Base-by-base conservation (phyloP, 1,284 basidiomycete species). In the Cutaneotrichosporon cyanovorans region DNA sequence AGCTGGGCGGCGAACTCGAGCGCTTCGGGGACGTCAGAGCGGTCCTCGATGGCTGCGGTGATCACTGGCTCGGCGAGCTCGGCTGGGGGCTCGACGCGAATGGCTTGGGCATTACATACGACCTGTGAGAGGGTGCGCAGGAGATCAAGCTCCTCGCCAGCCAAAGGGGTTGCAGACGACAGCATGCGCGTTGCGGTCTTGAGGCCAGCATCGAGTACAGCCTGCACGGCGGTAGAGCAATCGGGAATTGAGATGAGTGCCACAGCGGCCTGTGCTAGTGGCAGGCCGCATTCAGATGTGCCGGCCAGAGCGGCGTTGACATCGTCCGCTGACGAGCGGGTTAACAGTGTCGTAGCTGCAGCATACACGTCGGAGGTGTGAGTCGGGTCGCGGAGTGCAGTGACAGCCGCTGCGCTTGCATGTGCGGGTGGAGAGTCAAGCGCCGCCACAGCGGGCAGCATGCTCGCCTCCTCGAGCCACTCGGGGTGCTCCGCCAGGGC, bases 61-160 rank as follows among this genome's bases (percentile, higher is more conserved):
- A 93, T 61, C 20, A 89, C 71, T 0, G 87, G 83, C 51, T 96
- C 91, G 0, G 80, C 81, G 7, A 84, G 67, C 55, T 83, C 78
- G 1, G 76, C 56, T 53, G 82, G 83, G 31, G 81, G 67, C 36
- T 60, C 60, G 10, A 59, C 37, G 15, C 53, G 54, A 9, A 47
- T 36, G 8, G 18, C 9, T 5, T 40, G 35, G 12, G 20, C 45
- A 2, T 16, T 18, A 12, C 38, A 22, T n/a, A 51, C 39, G 4
- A 51, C 39, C 12, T 44, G 30, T 16, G 38, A 39, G 15, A 60
- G 40, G 4, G 37, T 25, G 0, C 33, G 20, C 1, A 63, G 25
- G 1, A 44, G 40, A 2, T 22, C 40, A 10, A 52, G 20, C 11
- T 50, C 55, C 9, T 53, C 57, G 4, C 32, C 42, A 2, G 42